Base-by-base conservation (phyloP, 805 yeast species). In the Spathaspora hagerdaliae region DNA sequence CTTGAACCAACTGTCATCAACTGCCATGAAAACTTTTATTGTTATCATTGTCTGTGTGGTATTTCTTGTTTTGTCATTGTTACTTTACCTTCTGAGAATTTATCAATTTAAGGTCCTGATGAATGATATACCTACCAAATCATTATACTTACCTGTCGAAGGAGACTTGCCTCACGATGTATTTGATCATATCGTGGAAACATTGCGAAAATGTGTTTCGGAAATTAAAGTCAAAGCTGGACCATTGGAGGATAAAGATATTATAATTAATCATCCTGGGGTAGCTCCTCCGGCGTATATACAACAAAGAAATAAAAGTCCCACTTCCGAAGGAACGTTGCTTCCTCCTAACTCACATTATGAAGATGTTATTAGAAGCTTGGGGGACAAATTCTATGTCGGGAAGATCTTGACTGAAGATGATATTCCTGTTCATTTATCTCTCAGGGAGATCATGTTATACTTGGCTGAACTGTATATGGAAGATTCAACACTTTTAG, bases 21-120 rank as follows among this genome's bases (percentile, higher is more conserved):
- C 32, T 19, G 94, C 87, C 1, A 70, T 87, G 60, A 88, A 90
- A 59, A 79, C 92, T 3, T 83, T 91, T 50, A 87, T 91, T 48
- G 87, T 90, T 15, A 80, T 87, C 7, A 78, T 82, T 38, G 88
- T 85, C 6, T 74, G 87, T 55, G 87, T 82, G 2, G 64, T 80
- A 1, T 81, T 87, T 51, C 68, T 81, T 1, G 47, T 84, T 0
- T 53, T 76, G 6, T 64, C 81, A 3, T 50, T 82, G 0, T 50
- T 79, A 1, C 60, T 86, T 14, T 79, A 81, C 51, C 64, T 85
- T 15, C 66, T 79, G 34, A 73, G 98, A 45, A 66, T 88, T 7
- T 68, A 82, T 45, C 73, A 77, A 24, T 72, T 77, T 45, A 73
- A 83, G 46, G 73, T 79, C 43, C 69, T 83, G 41, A 57, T 90